These are phyloP conservation scores for Angophora floribunda DNA, from an alignment of 345 rosid genomes.

Conservation along the genomic window DNA sequence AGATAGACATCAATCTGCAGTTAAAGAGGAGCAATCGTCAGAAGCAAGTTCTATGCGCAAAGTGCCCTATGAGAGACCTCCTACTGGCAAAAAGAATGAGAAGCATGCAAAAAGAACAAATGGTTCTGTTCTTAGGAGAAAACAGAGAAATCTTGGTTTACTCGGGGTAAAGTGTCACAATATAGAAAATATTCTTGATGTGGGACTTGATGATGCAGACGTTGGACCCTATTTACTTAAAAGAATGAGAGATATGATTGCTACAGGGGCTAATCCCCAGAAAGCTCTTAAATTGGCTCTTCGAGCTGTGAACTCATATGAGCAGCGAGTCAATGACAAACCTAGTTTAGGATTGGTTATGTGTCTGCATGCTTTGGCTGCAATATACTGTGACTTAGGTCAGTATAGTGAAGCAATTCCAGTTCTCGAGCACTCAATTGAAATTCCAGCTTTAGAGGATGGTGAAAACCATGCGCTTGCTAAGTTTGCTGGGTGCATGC, in stretches of 20 bases:
- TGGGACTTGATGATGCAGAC: slow-evolving; percentile 37
- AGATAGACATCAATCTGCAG: not conserved
- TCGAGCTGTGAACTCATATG: slow-evolving; percentile 55
- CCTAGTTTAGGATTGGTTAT: slow-evolving; percentile 54
- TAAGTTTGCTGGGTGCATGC: slow-evolving; percentile 91
- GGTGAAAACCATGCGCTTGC: slow-evolving; percentile 73
- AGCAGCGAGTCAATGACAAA: slow-evolving; percentile 27
- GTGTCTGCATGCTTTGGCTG: slow-evolving; percentile 76
- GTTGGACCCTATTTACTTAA: slow-evolving; percentile 64
- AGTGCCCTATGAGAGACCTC: slow-evolving; percentile 18
- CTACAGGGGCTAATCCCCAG: slow-evolving; percentile 53
- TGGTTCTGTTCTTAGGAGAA: slow-evolving; percentile 10
- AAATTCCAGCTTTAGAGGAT: slow-evolving; percentile 55
- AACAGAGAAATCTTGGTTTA: slow-evolving; percentile 17
- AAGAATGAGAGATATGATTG: slow-evolving; percentile 54
- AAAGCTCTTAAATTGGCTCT: slow-evolving; percentile 59
- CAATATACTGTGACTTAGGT: slow-evolving; percentile 58
- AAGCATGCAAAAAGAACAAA: slow-evolving; percentile 22
- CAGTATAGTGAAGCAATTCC: slow-evolving; percentile 61
- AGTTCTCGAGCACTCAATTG: slow-evolving; percentile 67
- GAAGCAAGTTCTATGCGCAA: slow-evolving; percentile 31
- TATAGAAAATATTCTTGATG: slow-evolving; percentile 6
- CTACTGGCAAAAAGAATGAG: slow-evolving; percentile 10
- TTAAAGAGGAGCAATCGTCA: slow-evolving; percentile 1
- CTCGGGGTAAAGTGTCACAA: slow-evolving; percentile 23